Evolutionary conservation across 768 basidiomycete genomes (phyloP), one percentile per base, ranked within the genome.

Genomic region (Rhodotorula sphaerocarpa): DNA sequence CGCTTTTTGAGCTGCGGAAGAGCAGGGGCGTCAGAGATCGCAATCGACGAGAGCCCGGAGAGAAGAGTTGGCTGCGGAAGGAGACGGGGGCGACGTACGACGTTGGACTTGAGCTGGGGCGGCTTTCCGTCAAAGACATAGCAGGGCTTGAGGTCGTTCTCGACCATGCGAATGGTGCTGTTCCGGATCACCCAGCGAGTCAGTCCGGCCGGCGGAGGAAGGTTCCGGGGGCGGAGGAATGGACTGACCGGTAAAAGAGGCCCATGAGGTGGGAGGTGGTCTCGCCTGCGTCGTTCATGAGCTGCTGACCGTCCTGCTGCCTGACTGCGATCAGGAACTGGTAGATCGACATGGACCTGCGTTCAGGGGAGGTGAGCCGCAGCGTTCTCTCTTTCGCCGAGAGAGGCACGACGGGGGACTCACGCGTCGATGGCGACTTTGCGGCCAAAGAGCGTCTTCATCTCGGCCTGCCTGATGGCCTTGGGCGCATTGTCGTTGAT

Each of bases 41-140:
- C 39, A 33, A 25, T 7, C 7, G 28, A 15, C n/a, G 14, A 25
- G 33, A 42, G 16, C 10, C 10, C 36, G 16, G 36, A 39, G 36
- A 16, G 10, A 16, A 39, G 36, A 39, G 36, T 39, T 39, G 45
- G 23, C 27, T 5, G n/a, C 27, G n/a, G 20, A 21, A 31, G 3
- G 39, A n/a, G 23, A 16, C 15, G 33, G 36, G 39, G 4, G n/a
- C 28, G 20, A 85, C 90, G 73, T 72, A 99, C 93, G 72, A 97
- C 91, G 55, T 90, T 90, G 59, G 90, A 86, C 78, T 99, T 99
- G 78, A 99, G 77, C 71, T 96, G 91, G 50, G 95, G 95, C 3
- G 95, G 95, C 75, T 92, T 93, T 27, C 95, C 95, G 75, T 99
- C 95, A 69, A 99, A 99, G 39, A 99, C 90, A 75, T 97, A 97